Percentiles rank a stretch among this genome's conserved stretches.
phyloP scores from a whole-genome alignment of 257 asterid species.

The Solanum chaucha region DNA sequence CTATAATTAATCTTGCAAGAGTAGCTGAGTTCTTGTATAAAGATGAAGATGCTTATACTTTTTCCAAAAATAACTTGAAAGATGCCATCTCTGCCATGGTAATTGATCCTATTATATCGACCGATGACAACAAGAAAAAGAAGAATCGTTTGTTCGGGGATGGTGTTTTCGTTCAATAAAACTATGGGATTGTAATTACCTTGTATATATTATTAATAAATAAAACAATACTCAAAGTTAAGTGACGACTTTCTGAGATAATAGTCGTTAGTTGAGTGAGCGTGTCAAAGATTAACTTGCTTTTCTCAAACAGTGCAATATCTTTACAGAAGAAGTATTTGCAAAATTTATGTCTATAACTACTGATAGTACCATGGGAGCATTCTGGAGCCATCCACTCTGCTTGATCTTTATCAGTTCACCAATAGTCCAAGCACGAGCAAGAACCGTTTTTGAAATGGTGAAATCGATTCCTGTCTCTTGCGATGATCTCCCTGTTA shows the following conservation, averaged over 20 bases:
- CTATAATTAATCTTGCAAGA: neutral
- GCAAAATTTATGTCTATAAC: neutral
- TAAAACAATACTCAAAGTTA: neutral
- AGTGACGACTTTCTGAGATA: neutral
- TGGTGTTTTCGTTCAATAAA: neutral
- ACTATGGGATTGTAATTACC: neutral
- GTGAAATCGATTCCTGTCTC: conserved; percentile 26
- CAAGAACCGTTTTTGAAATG: conserved; percentile 25
- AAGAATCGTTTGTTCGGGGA: neutral
- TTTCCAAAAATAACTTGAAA: neutral
- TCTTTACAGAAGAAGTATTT: neutral
- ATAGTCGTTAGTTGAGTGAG: neutral
- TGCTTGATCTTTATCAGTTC: neutral
- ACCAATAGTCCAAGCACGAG: conserved; percentile 27
- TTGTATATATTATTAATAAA: neutral
- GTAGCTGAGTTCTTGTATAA: neutral
- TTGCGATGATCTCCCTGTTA: conserved; percentile 17
- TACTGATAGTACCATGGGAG: neutral
- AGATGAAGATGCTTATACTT: neutral
- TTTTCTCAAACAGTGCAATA: neutral
- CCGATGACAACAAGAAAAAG: too few relatives aligned
- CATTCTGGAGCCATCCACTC: neutral
- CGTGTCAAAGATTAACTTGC: too few relatives aligned
- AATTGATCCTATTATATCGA: neutral
- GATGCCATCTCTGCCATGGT: neutral